Conservation (phyloP, 345 rosid species). For the Eucalyptus sp. region DNA sequence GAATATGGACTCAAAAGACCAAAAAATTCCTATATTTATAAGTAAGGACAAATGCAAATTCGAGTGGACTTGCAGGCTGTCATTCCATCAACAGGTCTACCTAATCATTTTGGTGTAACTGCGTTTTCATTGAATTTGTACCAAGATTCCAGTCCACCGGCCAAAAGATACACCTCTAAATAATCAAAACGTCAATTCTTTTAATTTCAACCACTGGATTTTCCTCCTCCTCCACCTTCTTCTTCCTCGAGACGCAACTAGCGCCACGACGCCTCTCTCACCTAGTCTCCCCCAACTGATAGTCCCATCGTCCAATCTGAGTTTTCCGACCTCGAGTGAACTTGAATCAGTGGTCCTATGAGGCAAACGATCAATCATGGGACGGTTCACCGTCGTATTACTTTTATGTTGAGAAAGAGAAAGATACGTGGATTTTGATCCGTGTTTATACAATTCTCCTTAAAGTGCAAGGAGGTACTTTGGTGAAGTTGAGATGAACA, state of each 20-base stretch:
- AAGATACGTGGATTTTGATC: not conserved
- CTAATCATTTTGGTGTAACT: not conserved
- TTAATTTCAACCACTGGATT: not conserved
- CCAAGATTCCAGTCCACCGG: not conserved
- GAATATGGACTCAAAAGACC: not conserved
- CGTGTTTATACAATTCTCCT: not conserved
- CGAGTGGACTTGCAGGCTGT: not conserved
- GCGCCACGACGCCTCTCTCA: not conserved
- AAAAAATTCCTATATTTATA: not conserved
- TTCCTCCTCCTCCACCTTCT: not conserved
- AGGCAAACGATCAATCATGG: not conserved
- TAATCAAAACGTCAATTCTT: not conserved
- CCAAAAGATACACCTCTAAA: not conserved
- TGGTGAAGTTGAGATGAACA: not conserved
- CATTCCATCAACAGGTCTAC: not conserved
- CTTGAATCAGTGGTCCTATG: not conserved
- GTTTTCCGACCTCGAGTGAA: not conserved
- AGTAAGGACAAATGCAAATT: not conserved
- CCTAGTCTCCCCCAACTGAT: not conserved
- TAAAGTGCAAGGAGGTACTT: not conserved
- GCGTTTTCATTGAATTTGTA: not conserved
- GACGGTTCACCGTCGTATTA: rapidly evolving
- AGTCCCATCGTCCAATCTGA: not conserved
- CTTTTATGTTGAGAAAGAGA: not conserved
- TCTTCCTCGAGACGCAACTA: not conserved